Evolutionary conservation across 202 grass and related monocot genomes (phyloP), one percentile per base, ranked within the genome.

Genomic region (Sporobolus alterniflorus): DNA sequence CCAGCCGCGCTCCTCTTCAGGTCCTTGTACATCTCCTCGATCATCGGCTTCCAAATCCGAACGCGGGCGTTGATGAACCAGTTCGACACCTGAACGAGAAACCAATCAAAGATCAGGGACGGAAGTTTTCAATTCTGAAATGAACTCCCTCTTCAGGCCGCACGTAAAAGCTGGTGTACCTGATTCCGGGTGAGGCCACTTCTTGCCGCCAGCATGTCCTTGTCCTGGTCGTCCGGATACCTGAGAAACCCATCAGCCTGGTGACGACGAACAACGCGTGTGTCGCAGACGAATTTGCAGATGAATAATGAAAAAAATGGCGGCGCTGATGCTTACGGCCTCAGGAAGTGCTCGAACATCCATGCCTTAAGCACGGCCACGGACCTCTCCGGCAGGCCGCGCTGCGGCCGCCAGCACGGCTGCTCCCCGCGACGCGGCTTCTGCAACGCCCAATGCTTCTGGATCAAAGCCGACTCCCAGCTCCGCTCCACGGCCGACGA

Each of bases 51-150:
- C 95, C 95, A 98, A 8, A 98, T 84, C 11, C 95, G 91, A 9
- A 98, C 95, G 9, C 95, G 81, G 0, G 95, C 95, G 84, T 98
- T 98, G 69, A 98, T 93, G 72, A 98, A 98, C 95, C 95, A 98
- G 66, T 98, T 98, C 7, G 95, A 93, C 22, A 98, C 95, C 95
- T 98, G 32, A 28, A 50, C 67, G 13, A n/a, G n/a, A 63, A 61
- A 83, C 34, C 36, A 43, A 2, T 76, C 62, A 20, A n/a, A 29
- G 6, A 39, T 47, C 69, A 30, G 24, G 1, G 0, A 22, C 0
- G 2, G 41, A 22, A 40, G 18, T 2, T 64, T 14, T 12, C 17
- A 47, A 7, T 17, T 22, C 3, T n/a, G 40, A 71, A 16, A 14
- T 41, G 34, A 79, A 22, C n/a, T n/a, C n/a, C n/a, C n/a, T n/a